These are phyloP conservation scores for Casaregolazyma lundiana DNA, from an alignment of 1,139 yeast genomes.

Conservation along the genomic window DNA sequence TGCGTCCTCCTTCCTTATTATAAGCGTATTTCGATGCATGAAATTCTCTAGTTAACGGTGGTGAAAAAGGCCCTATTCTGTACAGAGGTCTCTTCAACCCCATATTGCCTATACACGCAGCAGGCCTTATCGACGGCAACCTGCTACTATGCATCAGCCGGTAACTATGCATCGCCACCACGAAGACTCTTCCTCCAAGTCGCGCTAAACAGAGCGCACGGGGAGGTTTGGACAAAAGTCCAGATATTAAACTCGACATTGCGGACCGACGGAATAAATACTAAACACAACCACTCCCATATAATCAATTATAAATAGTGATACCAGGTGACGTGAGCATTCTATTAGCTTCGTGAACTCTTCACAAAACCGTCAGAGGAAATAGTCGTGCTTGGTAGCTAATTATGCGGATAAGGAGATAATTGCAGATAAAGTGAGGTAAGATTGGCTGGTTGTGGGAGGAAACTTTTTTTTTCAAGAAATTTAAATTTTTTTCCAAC, in stretches of 20 bases:
- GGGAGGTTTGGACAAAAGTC: not conserved
- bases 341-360: not conserved
- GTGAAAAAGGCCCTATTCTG: not conserved
- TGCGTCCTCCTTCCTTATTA: not conserved
- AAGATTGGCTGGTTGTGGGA: not conserved
- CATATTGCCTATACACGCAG: not conserved
- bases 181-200: not conserved
- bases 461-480: conserved; percentile 7
- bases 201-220: not conserved
- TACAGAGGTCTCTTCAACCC: not conserved
- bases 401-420: too few species aligned
- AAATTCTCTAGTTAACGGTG: not conserved
- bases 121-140: too few species aligned
- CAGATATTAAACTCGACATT: not conserved
- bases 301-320: not conserved
- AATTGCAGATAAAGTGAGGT: too few species aligned
- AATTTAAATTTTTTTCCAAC: too few species aligned
- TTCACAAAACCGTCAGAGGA: too few species aligned
- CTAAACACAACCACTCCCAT: not conserved
- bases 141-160: not conserved
- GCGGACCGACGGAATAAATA: not conserved
- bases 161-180: not conserved
- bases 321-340: too few species aligned
- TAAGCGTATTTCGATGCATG: not conserved
- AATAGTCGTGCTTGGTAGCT: too few species aligned